Base-by-base conservation (phyloP, 371 early-diverging fungal species). In the Phascolomyces articulosus region DNA sequence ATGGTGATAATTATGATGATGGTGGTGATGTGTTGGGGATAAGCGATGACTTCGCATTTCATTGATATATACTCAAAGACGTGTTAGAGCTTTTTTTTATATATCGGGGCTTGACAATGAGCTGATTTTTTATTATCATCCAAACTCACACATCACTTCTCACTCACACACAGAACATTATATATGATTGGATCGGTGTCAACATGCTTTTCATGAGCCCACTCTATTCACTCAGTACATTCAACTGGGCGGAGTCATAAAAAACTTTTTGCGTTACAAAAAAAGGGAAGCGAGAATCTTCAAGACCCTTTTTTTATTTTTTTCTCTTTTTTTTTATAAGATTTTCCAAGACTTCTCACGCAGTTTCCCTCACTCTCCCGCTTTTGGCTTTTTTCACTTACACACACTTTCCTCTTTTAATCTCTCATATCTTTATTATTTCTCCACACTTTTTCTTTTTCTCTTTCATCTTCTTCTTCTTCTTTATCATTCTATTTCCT, bases 301-400 rank as follows among this genome's bases (percentile, higher is more conserved):
- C 28, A 40, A 59, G 60, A 59, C 60, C 60, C 60, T 59, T 59
- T 59, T 59, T 59, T 41, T 59, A 44, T 40, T 56, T 34, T 34
- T 34, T 34, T 29, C 16, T 8, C 16, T 44, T 34, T 34, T 34
- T 29, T 44, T 8, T 44, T 44, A n/a, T 44, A 44, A 44, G 44
- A 44, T 44, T 13, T 44, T 44, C 44, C 44, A 11, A 51, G 16
- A 51, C 26, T 51, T 24, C 51, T 24, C 51, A 51, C 51, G 51
- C 51, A 23, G 23, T 11, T n/a, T 11, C 44, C 18, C 44, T n/a
- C 44, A 44, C 44, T 44, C 44, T 18, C 44, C 44, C 60, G 49
- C 48, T 27, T 28, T 21, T 26, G 24, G 15, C 4, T 2, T 0
- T n/a, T 40, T 20, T 20, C 53, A 15, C 15, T 51, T 21, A 51